phyloP scores from a whole-genome alignment of 148 eudicot species.

The Chenopodium suecicum region DNA sequence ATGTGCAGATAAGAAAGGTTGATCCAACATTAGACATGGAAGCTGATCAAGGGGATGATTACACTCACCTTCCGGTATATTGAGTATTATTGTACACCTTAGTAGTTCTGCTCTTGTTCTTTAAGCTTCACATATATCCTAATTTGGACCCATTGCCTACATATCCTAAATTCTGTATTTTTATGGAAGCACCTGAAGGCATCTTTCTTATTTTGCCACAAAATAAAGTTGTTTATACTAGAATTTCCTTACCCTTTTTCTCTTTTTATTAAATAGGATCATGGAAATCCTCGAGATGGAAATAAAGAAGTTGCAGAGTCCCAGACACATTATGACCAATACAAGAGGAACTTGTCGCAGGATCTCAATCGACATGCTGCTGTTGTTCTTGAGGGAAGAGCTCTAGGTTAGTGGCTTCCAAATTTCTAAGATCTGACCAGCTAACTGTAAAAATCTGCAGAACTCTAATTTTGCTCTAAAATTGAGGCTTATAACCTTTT shows the following conservation, averaged over 20 bases:
- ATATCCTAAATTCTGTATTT: not conserved
- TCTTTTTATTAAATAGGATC: constrained; percentile 55
- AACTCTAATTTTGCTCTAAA: not conserved
- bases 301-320: constrained; percentile 53
- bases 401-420: constrained; percentile 54
- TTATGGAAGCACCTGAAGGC: not conserved
- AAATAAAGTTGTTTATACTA: constrained; percentile 7
- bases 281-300: constrained; percentile 63
- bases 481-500: not conserved
- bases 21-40: constrained; percentile 98
- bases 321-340: constrained; percentile 68
- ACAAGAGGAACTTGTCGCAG: constrained; percentile 68
- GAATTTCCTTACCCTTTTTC: constrained; percentile 4
- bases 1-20: constrained; percentile 78
- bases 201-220: not conserved
- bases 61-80: constrained; percentile 84
- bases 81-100: constrained; percentile 15
- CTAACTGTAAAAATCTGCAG: not conserved
- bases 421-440: constrained; percentile 7
- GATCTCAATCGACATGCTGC: constrained; percentile 92
- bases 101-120: not conserved
- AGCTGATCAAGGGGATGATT: constrained; percentile 97
- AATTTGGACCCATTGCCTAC: not conserved
- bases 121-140: not conserved
- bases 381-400: constrained; percentile 95